Evolutionary conservation across 371 early-diverging fungal species (phyloP), one percentile per base, ranked within the genome.

Genomic region (Quaeritorhiza haematococci): DNA sequence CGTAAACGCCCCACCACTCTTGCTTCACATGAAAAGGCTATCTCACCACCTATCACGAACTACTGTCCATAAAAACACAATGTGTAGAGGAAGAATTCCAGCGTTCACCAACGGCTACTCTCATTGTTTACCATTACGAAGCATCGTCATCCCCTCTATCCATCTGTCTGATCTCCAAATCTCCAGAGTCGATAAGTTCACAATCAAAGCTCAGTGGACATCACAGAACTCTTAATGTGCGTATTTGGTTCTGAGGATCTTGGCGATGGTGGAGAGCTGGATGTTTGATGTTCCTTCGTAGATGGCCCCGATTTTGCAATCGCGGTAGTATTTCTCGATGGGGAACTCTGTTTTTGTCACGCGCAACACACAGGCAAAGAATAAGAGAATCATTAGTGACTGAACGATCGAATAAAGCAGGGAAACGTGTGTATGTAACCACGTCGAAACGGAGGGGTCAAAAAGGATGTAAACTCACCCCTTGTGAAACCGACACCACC

Each of bases 401-500:
- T 24, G 24, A 19, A 44, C 33, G 28, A 33, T 47, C n/a, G 10
- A 7, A 61, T 27, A 45, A 7, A 53, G 33, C 43, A 24, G 23
- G 34, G 42, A 5, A 29, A 59, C 50, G n/a, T 13, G 44, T 56
- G n/a, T n/a, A n/a, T n/a, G n/a, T n/a, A n/a, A n/a, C 21, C 46
- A 7, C 5, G 33, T 49, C 33, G 19, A 23, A 4, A 49, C 8
- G 33, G n/a, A 23, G 15, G 13, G 50, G n/a, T 7, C 13, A 15
- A 10, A 49, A 54, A 13, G 30, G 56, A 56, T 58, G 19, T n/a
- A n/a, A 29, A 47, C 58, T 21, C 45, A 68, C 64, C 91, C 48
- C 95, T 83, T 23, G 94, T 94, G 78, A 97, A 97, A 5, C 96
- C 96, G 57, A 95, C 89, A 61, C 98, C 97, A 64, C 97, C 98